phyloP scores from a whole-genome alignment of 495 filamentous ascomycete species.

The Neohortaea acidophila region DNA sequence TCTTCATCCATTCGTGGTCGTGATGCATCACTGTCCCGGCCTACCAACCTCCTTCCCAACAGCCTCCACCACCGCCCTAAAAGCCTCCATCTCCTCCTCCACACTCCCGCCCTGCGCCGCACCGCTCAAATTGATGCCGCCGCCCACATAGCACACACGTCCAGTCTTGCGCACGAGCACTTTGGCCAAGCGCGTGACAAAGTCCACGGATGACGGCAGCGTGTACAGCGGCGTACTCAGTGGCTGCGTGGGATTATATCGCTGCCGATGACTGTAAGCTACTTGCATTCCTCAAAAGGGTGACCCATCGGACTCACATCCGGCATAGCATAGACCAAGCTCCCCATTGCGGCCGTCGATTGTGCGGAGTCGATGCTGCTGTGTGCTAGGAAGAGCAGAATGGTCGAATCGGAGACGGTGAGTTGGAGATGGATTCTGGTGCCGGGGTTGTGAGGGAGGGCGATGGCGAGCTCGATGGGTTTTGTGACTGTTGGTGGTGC shows the following conservation, averaged over 20 bases:
- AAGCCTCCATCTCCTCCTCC: slow-evolving; percentile 91
- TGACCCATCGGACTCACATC: slow-evolving; percentile 57
- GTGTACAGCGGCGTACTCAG: slow-evolving; percentile 69
- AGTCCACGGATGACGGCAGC: slow-evolving; percentile 60
- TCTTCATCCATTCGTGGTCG: too few species aligned
- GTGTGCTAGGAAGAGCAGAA: slow-evolving; percentile 64
- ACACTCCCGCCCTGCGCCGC: slow-evolving; percentile 55
- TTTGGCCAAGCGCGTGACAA: slow-evolving; percentile 70
- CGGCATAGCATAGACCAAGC: slow-evolving; percentile 85
- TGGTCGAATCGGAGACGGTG: slow-evolving; percentile 47
- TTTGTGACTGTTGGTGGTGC: too few species aligned
- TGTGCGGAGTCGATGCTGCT: slow-evolving; percentile 43
- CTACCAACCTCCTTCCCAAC: slow-evolving; percentile 43
- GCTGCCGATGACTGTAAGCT: slow-evolving; percentile 23
- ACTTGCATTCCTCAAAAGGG: slow-evolving; percentile 2
- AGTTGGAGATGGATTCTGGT: slow-evolving; percentile 70
- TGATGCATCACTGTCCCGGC: too few species aligned
- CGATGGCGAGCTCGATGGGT: slow-evolving; percentile 55
- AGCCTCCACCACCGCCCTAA: slow-evolving; percentile 54
- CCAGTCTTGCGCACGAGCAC: slow-evolving; percentile 54
- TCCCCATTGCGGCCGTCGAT: slow-evolving; percentile 45
- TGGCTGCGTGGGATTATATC: slow-evolving; percentile 40
- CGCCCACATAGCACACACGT: slow-evolving; percentile 71
- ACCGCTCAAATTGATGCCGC: slow-evolving; percentile 51
- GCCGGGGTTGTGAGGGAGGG: slow-evolving; percentile 58